Evolutionary conservation across 108 stramenopile species (phyloP).

Genomic region (Chaetoceros tenuissimus): DNA sequence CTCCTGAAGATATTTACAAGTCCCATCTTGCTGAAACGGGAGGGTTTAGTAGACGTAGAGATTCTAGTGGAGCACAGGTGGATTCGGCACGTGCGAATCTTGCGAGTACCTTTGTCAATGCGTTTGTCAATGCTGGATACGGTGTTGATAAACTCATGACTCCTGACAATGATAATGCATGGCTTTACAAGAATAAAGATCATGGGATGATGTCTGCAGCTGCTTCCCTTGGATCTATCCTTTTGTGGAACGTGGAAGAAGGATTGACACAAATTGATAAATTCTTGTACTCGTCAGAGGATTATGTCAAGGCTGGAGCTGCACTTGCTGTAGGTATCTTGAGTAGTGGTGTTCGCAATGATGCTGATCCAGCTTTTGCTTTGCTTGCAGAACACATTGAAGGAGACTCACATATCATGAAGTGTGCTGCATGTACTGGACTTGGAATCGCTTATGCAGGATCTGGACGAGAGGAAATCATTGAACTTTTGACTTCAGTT

Average conservation of each 20-base stretch:
- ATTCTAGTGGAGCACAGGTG: slow-evolving; percentile 72
- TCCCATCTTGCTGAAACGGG: slow-evolving; percentile 94
- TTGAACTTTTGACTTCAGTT: slow-evolving; percentile 86
- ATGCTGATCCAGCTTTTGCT: slow-evolving; percentile 95
- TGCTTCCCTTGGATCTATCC: slow-evolving; percentile 91
- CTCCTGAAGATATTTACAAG: slow-evolving; percentile 99
- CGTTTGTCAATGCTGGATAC: slow-evolving; percentile 98
- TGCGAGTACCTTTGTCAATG: slow-evolving; percentile 98
- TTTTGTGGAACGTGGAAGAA: slow-evolving; percentile 99
- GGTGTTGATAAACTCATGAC: slow-evolving; percentile 92
- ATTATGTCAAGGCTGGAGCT: slow-evolving; percentile 97
- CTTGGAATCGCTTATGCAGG: slow-evolving; percentile 98
- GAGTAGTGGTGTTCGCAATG: slow-evolving; percentile 91
- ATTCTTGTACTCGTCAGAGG: slow-evolving; percentile 92
- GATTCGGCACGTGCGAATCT: slow-evolving; percentile 98
- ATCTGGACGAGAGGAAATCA: slow-evolving; percentile 86
- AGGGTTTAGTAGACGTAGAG: slow-evolving; percentile 79
- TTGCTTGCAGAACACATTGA: slow-evolving; percentile 91
- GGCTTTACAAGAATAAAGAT: slow-evolving; percentile 98
- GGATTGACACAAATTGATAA: slow-evolving; percentile 98
- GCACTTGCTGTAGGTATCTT: slow-evolving; percentile 94
- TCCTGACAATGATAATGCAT: slow-evolving; percentile 63
- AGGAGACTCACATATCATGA: slow-evolving; percentile 77
- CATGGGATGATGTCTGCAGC: slow-evolving; percentile 98
- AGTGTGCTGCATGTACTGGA: slow-evolving; percentile 83